Evolutionary conservation across 2,329 filamentous ascomycete species (phyloP), one percentile per base, ranked within the genome.

Genomic region (Monilinia fructigena): DNA sequence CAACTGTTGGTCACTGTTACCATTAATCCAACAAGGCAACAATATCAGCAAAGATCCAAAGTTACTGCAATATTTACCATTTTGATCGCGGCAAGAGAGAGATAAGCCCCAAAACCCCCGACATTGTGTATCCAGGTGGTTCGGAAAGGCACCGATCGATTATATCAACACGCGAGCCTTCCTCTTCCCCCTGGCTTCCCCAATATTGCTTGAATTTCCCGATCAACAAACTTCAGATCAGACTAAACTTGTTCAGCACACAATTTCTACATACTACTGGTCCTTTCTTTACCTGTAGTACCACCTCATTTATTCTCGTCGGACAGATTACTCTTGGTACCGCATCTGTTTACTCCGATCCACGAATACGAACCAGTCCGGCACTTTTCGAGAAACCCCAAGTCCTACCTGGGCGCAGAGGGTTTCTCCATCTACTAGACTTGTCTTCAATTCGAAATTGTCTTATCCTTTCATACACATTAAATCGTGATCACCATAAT

Each of bases 401-500:
- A 56, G 56, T 63, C 65, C 65, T 63, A 63, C 65, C 38, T 55
- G 65, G 59, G 38, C 65, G 58, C 55, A 48, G 61, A 48, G 56
- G 63, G 63, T 65, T 50, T 47, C 63, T 60, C 63, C 42, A 60
- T 50, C 38, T 65, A 52, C 45, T 23, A 65, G 45, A 60, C 55
- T 52, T 60, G 31, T 65, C 31, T 65, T 53, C 50, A 26, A 40
- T 60, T 20, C 45, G 31, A 48, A 38, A 18, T 50, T 18, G n/a
- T 60, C 59, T 18, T 20, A 23, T 63, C n/a, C 58, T 48, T 48
- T 23, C 26, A 23, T 40, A 47, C 47, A 50, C 58, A 55, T 63
- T 54, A 56, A 58, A 65, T 65, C 59, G 64, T 56, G 55, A 64
- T 65, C 65, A 50, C 81, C 84, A 68, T 45, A 26, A 75, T 75